These are phyloP conservation scores for Paramyrothecium sp. DNA, from an alignment of 2,329 filamentous ascomycete genomes.

Conservation along the genomic window DNA sequence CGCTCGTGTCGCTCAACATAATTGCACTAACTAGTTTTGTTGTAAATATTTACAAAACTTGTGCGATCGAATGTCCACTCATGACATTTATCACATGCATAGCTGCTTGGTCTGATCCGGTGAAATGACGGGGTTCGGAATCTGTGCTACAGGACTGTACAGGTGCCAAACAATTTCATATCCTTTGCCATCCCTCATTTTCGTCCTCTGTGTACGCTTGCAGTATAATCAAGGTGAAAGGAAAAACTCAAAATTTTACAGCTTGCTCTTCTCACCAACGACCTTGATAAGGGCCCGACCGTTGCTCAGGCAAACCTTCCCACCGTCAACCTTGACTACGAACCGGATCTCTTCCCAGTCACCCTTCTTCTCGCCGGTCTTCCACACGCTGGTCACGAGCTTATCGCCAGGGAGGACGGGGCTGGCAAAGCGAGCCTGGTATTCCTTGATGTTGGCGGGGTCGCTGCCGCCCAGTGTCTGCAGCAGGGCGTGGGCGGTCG, in stretches of 20 bases:
- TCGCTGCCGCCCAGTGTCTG: slow-evolving; percentile 73
- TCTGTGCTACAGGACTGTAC: background rate
- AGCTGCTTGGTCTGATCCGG: no score
- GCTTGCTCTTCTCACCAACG: slow-evolving; percentile 58
- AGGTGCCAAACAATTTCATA: background rate
- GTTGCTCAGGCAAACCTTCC: slow-evolving; percentile 85
- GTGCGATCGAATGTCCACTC: no score
- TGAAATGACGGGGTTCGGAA: no score
- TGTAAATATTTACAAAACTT: no score
- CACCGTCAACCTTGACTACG: slow-evolving; percentile 71
- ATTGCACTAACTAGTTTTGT: no score
- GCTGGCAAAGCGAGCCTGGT: slow-evolving; percentile 83
- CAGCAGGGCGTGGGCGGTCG: slow-evolving; percentile 70
- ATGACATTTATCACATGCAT: no score
- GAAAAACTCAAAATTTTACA: slow-evolving; percentile 39
- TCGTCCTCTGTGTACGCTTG: background rate
- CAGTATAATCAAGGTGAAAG: background rate
- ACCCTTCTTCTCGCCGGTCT: slow-evolving; percentile 62
- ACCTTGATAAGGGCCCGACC: slow-evolving; percentile 76
- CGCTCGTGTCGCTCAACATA: no score
- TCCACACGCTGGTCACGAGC: slow-evolving; percentile 79
- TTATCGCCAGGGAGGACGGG: slow-evolving; percentile 83
- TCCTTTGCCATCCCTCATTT: background rate
- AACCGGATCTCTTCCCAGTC: slow-evolving; percentile 83
- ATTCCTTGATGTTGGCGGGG: slow-evolving; percentile 80